Percentiles rank a stretch among this genome's conserved stretches.
phyloP scores from a whole-genome alignment of 2,329 filamentous ascomycete genomes.

The Aplosporella prunicola region DNA sequence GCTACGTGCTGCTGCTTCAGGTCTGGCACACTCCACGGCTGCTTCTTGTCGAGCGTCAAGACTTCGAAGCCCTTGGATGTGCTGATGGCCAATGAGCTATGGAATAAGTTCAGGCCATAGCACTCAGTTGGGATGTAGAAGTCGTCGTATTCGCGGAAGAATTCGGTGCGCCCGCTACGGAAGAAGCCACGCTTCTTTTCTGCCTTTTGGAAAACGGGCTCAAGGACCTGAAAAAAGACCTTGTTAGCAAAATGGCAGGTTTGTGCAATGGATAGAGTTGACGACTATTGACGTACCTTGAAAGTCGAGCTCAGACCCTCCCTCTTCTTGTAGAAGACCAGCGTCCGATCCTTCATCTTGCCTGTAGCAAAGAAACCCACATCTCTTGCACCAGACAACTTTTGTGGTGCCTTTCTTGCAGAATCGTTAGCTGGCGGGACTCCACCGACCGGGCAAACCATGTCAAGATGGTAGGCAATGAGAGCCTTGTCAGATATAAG shows the following conservation, averaged over 20 bases:
- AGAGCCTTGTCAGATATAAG: conserved; percentile 85
- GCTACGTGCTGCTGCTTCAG: conserved; percentile 67
- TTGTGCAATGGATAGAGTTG: conserved; percentile 1
- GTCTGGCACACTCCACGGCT: conserved; percentile 87
- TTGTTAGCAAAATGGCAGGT: too few species aligned
- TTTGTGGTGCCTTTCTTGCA: conserved; percentile 77
- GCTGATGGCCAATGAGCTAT: conserved; percentile 83
- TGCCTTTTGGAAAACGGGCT: conserved; percentile 88
- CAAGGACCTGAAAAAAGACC: too few species aligned
- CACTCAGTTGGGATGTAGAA: conserved; percentile 97
- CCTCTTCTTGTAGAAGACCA: conserved; percentile 95
- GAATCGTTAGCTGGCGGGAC: conserved; percentile 58
- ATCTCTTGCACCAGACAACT: conserved; percentile 76
- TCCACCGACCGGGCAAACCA: conserved; percentile 53
- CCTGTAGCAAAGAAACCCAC: conserved; percentile 95
- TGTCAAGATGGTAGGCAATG: conserved; percentile 88
- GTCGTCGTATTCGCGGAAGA: conserved; percentile 96
- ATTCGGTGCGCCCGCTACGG: conserved; percentile 70
- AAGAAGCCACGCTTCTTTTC: conserved; percentile 69
- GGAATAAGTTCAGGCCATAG: conserved; percentile 91
- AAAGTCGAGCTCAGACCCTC: conserved; percentile 89
- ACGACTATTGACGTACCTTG: conserved; percentile 41
- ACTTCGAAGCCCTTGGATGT: conserved; percentile 92
- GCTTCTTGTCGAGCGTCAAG: conserved; percentile 93
- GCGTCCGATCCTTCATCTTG: conserved; percentile 89